These are phyloP conservation scores for Leccinum solheimii DNA, from an alignment of 1,284 basidiomycete species.

Conservation along the genomic window DNA sequence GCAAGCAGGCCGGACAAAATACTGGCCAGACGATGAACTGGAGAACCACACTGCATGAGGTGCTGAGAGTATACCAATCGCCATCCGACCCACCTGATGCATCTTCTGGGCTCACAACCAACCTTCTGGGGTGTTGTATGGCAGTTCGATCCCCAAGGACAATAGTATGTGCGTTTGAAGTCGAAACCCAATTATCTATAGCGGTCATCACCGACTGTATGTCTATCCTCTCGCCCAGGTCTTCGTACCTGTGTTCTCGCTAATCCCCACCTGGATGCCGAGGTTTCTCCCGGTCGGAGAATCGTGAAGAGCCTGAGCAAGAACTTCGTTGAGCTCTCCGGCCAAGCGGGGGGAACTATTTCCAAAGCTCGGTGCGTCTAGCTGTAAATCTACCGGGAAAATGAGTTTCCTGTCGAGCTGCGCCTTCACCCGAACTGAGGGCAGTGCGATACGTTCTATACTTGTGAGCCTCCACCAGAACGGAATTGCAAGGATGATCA, in stretches of 20 bases:
- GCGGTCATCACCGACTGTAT: constrained; percentile 12
- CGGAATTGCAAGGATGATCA: constrained; percentile 74
- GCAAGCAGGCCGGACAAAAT: constrained; percentile 50
- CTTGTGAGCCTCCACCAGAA: constrained; percentile 90
- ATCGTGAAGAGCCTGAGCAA: constrained; percentile 16
- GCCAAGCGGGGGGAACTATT: constrained; percentile 10
- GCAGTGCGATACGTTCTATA: constrained; percentile 77
- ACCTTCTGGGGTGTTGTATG: constrained; percentile 22
- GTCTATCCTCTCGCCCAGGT: not conserved
- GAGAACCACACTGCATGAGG: constrained; percentile 12
- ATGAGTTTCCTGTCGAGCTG: constrained; percentile 47
- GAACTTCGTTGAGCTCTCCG: constrained; percentile 26
- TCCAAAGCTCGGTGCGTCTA: constrained; percentile 39
- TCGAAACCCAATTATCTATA: constrained; percentile 17
- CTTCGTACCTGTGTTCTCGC: constrained; percentile 29
- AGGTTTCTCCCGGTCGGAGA: constrained; percentile 43
- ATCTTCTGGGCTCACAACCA: constrained; percentile 27
- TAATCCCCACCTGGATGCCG: constrained; percentile 34
- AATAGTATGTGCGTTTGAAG: constrained; percentile 25
- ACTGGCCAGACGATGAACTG: constrained; percentile 37
- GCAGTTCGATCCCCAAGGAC: constrained; percentile 28
- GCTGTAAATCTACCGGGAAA: constrained; percentile 54
- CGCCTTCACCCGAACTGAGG: constrained; percentile 59
- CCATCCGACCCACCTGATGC: constrained; percentile 28
- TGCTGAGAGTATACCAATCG: constrained; percentile 5